Percentiles rank a stretch among this genome's conserved stretches.
Evolutionary conservation across 2,329 filamentous ascomycete genomes (phyloP).

Genomic region (Penicillium sp.): DNA sequence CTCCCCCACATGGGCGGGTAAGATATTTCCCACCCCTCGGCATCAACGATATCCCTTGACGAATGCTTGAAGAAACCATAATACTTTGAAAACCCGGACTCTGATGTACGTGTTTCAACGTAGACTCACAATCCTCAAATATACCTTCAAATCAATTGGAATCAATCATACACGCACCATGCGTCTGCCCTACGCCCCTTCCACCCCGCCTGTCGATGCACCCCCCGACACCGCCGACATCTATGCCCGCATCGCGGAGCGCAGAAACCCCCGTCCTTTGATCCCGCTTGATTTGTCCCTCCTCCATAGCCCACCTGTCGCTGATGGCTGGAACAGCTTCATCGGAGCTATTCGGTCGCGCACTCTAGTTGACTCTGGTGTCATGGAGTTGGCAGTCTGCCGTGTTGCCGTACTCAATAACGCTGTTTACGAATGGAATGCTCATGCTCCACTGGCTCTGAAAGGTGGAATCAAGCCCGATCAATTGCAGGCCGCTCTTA

Average conservation of each 20-base stretch:
- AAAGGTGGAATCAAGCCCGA: slow-evolving; percentile 36
- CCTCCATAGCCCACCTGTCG: slow-evolving; percentile 70
- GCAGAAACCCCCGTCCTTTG: slow-evolving; percentile 61
- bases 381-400: slow-evolving; percentile 77
- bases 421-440: slow-evolving; percentile 82
- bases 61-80: neutral
- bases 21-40: slow-evolving; percentile 4
- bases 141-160: neutral
- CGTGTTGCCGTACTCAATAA: slow-evolving; percentile 76
- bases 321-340: slow-evolving; percentile 67
- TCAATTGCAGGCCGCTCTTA: slow-evolving; percentile 55
- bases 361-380: slow-evolving; percentile 47
- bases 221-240: slow-evolving; percentile 27
- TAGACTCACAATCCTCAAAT: neutral
- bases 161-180: slow-evolving; percentile 18
- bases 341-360: slow-evolving; percentile 55
- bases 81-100: neutral
- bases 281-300: slow-evolving; percentile 74
- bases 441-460: slow-evolving; percentile 68
- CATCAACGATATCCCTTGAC: neutral
- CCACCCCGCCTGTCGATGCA: slow-evolving; percentile 22
- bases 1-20: slow-evolving; percentile 7
- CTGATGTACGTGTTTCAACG: neutral
- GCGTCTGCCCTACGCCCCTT: slow-evolving; percentile 28
- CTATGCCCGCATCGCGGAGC: slow-evolving; percentile 30